Evolutionary conservation across 176 grass and related monocot species (phyloP).

Genomic region (Chloris gayana): DNA sequence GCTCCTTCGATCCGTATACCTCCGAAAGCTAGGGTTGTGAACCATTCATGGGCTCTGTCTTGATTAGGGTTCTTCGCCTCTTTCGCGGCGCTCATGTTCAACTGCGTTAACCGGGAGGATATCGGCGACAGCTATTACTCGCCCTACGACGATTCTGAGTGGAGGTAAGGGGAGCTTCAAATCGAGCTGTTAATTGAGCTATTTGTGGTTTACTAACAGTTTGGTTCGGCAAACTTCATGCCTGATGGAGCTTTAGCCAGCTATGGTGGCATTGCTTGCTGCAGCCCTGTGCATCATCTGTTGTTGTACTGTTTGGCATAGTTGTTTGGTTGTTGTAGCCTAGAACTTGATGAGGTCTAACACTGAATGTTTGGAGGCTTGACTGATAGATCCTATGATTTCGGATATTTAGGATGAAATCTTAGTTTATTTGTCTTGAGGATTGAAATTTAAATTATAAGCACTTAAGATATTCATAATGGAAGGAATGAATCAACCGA

Average conservation of each 20-base stretch:
- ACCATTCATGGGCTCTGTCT: background rate
- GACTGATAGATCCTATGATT: background rate
- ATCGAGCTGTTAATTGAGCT: background rate
- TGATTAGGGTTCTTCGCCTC: constrained; percentile 48
- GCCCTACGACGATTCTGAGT: constrained; percentile 66
- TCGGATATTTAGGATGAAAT: background rate
- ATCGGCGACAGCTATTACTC: constrained; percentile 72
- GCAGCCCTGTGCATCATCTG: background rate
- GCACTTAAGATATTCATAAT: background rate
- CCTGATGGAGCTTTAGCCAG: background rate
- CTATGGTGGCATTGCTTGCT: background rate
- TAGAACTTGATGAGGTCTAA: background rate
- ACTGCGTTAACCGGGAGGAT: constrained; percentile 69
- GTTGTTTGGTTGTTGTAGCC: background rate
- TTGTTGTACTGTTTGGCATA: background rate
- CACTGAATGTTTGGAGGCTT: background rate
- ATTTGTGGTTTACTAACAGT: background rate
- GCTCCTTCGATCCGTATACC: background rate
- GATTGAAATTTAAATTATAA: background rate
- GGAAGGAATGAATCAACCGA: background rate
- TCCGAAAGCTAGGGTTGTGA: background rate
- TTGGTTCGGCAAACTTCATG: constrained; percentile 4
- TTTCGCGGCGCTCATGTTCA: constrained; percentile 76
- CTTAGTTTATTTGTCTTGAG: background rate
- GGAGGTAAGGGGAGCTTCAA: constrained; percentile 50